phyloP scores from a whole-genome alignment of 2,329 filamentous ascomycete species.

The Microsporum audouinii region DNA sequence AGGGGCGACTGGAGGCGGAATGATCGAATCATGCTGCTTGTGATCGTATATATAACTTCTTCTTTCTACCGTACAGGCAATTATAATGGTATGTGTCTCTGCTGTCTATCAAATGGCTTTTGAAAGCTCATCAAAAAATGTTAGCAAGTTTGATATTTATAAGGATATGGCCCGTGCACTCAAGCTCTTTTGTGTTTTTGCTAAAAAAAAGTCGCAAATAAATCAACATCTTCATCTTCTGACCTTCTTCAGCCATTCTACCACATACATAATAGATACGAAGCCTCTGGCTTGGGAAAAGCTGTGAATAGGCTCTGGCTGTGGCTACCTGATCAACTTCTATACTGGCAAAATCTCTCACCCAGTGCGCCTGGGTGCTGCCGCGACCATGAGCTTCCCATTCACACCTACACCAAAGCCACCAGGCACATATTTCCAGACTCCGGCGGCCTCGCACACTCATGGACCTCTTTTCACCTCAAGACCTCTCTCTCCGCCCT shows the following conservation, averaged over 20 bases:
- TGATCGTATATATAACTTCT: neutral
- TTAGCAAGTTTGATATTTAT: neutral
- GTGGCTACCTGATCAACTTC: neutral
- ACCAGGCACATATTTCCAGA: slow-evolving; percentile 33
- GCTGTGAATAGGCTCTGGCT: neutral
- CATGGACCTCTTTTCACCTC: slow-evolving; percentile 28
- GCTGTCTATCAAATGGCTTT: neutral
- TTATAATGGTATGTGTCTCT: neutral
- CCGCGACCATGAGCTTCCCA: slow-evolving; percentile 32
- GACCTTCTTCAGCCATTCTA: neutral
- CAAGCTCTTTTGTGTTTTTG: neutral
- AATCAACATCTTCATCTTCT: neutral
- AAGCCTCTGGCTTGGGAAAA: neutral
- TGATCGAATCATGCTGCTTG: slow-evolving; percentile 23
- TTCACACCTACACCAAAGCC: slow-evolving; percentile 32
- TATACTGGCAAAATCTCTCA: neutral
- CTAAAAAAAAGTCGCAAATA: neutral
- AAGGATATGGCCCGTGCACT: neutral
- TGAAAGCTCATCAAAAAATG: too few species aligned
- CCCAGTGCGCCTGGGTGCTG: neutral
- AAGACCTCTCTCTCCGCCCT: slow-evolving; percentile 17
- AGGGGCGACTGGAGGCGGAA: slow-evolving; percentile 21
- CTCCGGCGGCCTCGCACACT: slow-evolving; percentile 28
- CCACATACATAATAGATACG: neutral
- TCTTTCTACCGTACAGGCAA: neutral